Evolutionary conservation across 345 rosid genomes (phyloP), one percentile per base, ranked within the genome.

Genomic region (Gossypium sturtianum): DNA sequence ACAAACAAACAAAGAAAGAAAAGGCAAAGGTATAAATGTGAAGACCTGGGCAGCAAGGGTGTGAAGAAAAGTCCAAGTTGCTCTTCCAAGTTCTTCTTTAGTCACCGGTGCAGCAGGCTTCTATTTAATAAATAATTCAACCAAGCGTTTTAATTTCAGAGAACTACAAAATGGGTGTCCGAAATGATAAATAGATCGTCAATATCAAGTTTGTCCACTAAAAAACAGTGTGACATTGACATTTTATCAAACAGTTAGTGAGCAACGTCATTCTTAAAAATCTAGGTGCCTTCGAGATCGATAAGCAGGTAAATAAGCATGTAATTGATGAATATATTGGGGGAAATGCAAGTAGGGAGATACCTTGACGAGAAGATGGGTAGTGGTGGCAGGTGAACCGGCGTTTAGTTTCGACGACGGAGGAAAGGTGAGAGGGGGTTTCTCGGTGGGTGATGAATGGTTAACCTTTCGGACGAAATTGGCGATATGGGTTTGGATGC

Each of bases 41-140:
- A 76, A 75, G 66, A 94, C 97, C 98, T 95, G 99, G 34, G 96
- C 98, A 60, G 87, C 96, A 72, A 95, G 93, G 70, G 97, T 90
- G 84, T 91, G 99, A 51, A 93, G 92, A 85, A 93, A 93, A 51
- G 96, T 93, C 99, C 98, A 95, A 23, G 98, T 93, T 76, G 91
- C 86, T 82, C 91, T 93, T 58, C 98, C 99, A 53, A 95, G 98
- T 51, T 93, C 98, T 73, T 89, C 94, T 82, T 91, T 93, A 29
- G 93, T 89, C 72, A 91, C 91, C 64, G 97, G 96, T 22, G 87
- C 98, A 71, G 86, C 78, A 75, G 84, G 23, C 69, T 83, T 87
- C 61, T 75, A 85, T 94, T 48, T 2, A 48, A 48, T 48, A 11
- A 12, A 48, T 2, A 48, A 15, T 61, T 57, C 61, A 44, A 19